Base-by-base conservation (phyloP, 352 stramenopile species). In the Phytophthora capsici region DNA sequence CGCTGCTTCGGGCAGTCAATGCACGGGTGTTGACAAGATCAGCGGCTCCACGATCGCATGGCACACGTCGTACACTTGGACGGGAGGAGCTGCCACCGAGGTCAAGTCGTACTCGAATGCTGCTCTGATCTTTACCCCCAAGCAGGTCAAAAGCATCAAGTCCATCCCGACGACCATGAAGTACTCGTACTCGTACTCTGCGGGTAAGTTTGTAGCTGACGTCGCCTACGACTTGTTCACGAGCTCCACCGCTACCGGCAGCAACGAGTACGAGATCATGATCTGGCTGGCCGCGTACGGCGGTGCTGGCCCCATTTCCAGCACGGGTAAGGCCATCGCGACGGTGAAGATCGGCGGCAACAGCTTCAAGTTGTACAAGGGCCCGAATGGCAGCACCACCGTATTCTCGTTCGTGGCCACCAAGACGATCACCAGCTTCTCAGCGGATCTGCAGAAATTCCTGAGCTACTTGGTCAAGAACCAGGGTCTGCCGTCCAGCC, bases 31-130 rank as follows among this genome's bases (percentile, higher is more conserved):
- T 13, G 67, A 78, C 61, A 75, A 70, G 53, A 38, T 66, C 22
- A 73, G 30, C 44, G 68, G 67, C 50, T 68, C 57, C 30, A 69
- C 61, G 7, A 63, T 82, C 40, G 59, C 60, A 9, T 82, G 74
- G 71, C 74, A 82, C 71, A 82, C 74, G 6, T 65, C 64, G 19
- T 82, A 68, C 57, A 72, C 38, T 30, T 82, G 74, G 74, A 59
- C 67, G 6, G 70, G 71, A 25, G 59, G 56, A 3, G 56, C 47
- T 2, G 36, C 57, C 8, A 72, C 38, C 6, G 49, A 78, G 46
- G 74, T 80, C 57, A 82, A 82, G 61, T 80, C 74, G 49, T 80
- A 71, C 60, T 61, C 74, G 22, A 82, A 77, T 52, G 74, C 64
- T 14, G 67, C 63, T 17, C 62, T 82, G 48, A 58, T 71, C 41